Evolutionary conservation across 208 protist species (phyloP), one percentile per base, ranked within the genome.

Genomic region (Trypanosoma platydactyli): DNA sequence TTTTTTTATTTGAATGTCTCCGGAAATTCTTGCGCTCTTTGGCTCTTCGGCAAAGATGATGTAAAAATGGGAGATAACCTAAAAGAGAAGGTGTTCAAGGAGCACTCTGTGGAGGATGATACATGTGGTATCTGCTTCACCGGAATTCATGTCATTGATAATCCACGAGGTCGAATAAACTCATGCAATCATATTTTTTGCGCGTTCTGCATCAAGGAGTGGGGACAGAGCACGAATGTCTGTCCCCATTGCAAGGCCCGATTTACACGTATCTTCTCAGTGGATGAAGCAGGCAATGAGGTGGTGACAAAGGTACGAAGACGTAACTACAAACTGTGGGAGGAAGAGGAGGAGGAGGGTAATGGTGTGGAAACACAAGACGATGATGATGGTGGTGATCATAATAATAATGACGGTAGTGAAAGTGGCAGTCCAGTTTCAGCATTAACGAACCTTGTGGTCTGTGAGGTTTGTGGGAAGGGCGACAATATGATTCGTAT

Each of bases 121-220:
- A 56, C 91, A 0, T 95, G 90, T 54, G 86, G 85, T 13, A 89
- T 95, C 53, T 95, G 90, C 57, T 92, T 91, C 69, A 92, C 87
- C 12, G 57, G 72, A 0, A 64, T 95, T 41, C 72, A 95, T 56
- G 75, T 77, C 13, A 61, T 63, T 12, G 73, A 87, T 58, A 95
- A 95, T 60, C 90, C 90, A 40, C 80, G 84, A 1, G 90, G 87
- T n/a, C 59, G 70, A 20, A 64, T 95, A 18, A 95, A 95, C 72
- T 88, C 81, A 3, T 95, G 90, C 57, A 71, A 79, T n/a, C 90
- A 95, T 61, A 33, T 91, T 4, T 95, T 94, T 60, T 95, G 90
- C 71, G 74, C 74, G 3, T 85, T 83, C 54, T 95, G 90, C 72
- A 95, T 95, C 62, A 80, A 68, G 51, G 76, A 90, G 57, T 95